Evolutionary conservation across 108 stramenopile genomes (phyloP).

Genomic region (Phaeodactylum tricornutum): DNA sequence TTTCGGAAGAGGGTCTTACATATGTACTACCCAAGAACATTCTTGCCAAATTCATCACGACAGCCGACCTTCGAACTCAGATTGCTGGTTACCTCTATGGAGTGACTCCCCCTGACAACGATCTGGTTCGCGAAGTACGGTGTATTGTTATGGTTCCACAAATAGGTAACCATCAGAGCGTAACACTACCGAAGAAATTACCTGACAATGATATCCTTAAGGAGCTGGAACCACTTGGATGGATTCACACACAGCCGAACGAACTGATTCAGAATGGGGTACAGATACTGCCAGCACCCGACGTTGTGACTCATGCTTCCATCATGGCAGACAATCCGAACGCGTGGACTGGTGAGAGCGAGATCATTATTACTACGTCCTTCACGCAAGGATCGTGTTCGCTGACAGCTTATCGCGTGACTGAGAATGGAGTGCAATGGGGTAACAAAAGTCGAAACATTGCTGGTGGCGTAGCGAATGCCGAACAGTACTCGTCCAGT

Average conservation of each 20-base stretch:
- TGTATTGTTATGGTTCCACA: constrained; percentile 97
- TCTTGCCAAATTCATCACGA: constrained; percentile 92
- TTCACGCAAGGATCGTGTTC: constrained; percentile 99
- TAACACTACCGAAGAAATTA: constrained; percentile 87
- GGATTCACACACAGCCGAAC: constrained; percentile 99
- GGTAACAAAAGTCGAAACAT: constrained; percentile 89
- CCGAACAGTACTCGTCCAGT: constrained; percentile 84
- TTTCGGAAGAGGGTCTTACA: constrained; percentile 92
- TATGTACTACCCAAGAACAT: constrained; percentile 99
- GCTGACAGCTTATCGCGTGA: constrained; percentile 94
- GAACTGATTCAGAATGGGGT: constrained; percentile 90
- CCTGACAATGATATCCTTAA: constrained; percentile 87
- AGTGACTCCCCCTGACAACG: constrained; percentile 91
- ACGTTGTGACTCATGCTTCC: constrained; percentile 84
- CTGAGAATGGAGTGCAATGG: constrained; percentile 90
- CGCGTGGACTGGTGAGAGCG: constrained; percentile 86
- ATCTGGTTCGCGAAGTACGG: constrained; percentile 94
- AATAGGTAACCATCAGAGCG: constrained; percentile 94
- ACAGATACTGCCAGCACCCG: constrained; percentile 85
- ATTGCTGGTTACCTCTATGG: constrained; percentile 97
- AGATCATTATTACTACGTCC: constrained; percentile 91
- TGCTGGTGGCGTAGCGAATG: constrained; percentile 81
- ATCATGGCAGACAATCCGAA: constrained; percentile 81
- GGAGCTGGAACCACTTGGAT: constrained; percentile 96
- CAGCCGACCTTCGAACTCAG: constrained; percentile 94